These are phyloP conservation scores for Tetracladium setigerum DNA, from an alignment of 495 filamentous ascomycete genomes.

Conservation along the genomic window DNA sequence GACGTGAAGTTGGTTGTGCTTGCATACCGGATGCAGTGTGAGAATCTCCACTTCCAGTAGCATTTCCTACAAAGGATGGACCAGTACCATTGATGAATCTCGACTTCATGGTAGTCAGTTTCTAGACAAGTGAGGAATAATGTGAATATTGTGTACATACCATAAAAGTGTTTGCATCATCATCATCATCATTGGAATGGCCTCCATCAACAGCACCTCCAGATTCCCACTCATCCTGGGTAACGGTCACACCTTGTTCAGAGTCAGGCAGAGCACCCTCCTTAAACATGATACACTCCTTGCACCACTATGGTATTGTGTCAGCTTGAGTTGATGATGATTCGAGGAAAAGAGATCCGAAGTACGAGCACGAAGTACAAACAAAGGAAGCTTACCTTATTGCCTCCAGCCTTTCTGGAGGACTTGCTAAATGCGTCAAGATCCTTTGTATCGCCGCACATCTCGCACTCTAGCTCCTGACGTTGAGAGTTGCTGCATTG, in stretches of 20 bases:
- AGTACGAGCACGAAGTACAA: neutral
- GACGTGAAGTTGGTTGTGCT: neutral
- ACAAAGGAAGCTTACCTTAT: constrained; percentile 35
- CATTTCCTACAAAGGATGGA: neutral
- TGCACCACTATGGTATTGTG: constrained; percentile 39
- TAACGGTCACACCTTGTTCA: constrained; percentile 1
- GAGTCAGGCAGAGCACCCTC: constrained; percentile 7
- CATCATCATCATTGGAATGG: neutral
- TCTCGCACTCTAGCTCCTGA: constrained; percentile 29
- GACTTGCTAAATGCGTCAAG: constrained; percentile 48
- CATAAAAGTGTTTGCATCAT: neutral
- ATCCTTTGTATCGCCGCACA: constrained; percentile 39
- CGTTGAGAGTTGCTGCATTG: constrained; percentile 20
- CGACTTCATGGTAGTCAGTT: too few relatives aligned
- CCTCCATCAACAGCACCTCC: neutral
- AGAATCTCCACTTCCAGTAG: neutral
- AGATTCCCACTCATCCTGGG: neutral
- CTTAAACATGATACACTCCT: constrained; percentile 43
- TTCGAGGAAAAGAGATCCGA: constrained; percentile 2
- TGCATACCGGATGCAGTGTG: neutral
- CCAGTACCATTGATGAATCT: too few relatives aligned
- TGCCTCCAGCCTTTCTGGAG: constrained; percentile 39
- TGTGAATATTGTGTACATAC: neutral
- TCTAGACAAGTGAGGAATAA: too few relatives aligned
- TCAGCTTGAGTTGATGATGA: constrained; percentile 8